These are phyloP conservation scores for Didymella exigua DNA, from an alignment of 2,329 filamentous ascomycete genomes.

Conservation along the genomic window DNA sequence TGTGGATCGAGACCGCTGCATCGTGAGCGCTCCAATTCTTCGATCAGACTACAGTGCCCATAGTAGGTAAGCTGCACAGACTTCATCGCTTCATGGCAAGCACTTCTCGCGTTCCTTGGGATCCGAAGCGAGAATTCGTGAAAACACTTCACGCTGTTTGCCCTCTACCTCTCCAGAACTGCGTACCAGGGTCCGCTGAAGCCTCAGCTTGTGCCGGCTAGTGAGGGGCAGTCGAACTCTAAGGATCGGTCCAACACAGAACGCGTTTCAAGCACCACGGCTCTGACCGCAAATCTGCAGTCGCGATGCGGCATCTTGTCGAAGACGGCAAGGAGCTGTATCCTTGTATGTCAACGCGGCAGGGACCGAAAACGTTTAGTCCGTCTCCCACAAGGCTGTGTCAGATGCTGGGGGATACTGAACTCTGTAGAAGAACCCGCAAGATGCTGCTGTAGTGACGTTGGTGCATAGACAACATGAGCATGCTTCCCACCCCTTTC, in stretches of 20 bases:
- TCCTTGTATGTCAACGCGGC: background rate
- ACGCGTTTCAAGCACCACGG: conserved; percentile 3
- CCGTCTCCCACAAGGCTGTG: too few relatives aligned
- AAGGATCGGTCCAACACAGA: conserved; percentile 2
- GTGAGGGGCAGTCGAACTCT: conserved; percentile 11
- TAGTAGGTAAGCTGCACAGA: background rate
- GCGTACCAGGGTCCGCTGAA: background rate
- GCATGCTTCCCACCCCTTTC: background rate
- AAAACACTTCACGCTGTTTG: background rate
- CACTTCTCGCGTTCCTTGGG: background rate
- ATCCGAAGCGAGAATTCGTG: background rate
- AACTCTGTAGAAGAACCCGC: background rate
- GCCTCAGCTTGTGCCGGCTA: conserved; percentile 2
- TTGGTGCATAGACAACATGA: background rate
- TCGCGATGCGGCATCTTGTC: background rate
- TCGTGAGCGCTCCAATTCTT: conserved; percentile 2
- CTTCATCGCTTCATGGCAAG: background rate
- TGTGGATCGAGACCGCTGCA: conserved; percentile 21
- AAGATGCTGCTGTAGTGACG: background rate
- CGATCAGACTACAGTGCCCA: background rate
- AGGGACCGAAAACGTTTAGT: background rate
- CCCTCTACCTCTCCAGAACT: background rate
- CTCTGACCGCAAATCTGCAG: background rate
- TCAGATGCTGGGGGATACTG: background rate
- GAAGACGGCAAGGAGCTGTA: background rate